Evolutionary conservation across 257 asterid genomes (phyloP).

Genomic region (Rauvolfia tetraphylla): DNA sequence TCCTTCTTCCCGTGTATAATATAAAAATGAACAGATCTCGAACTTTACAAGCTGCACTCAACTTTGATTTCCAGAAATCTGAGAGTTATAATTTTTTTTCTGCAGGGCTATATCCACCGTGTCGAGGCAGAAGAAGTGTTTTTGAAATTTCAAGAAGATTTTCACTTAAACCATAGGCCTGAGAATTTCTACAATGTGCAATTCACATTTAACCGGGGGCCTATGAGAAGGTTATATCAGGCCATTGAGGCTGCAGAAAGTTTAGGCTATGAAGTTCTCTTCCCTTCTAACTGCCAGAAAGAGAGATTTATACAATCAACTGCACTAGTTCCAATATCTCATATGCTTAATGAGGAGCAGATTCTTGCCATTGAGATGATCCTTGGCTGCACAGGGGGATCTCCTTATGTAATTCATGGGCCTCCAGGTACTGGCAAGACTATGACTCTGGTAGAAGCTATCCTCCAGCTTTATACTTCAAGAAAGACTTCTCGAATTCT

Average conservation of each 20-base stretch:
- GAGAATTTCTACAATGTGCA: slow-evolving; percentile 57
- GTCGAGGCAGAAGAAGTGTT: slow-evolving; percentile 82
- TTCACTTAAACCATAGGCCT: slow-evolving; percentile 54
- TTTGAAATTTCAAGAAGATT: slow-evolving; percentile 50
- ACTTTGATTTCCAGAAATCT: slow-evolving; percentile 9
- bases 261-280: slow-evolving; percentile 52
- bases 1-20: not conserved
- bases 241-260: slow-evolving; percentile 70
- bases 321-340: slow-evolving; percentile 48
- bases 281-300: slow-evolving; percentile 43
- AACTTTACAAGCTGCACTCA: not conserved
- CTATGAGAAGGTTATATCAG: slow-evolving; percentile 67
- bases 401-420: slow-evolving; percentile 84
- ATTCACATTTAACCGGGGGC: slow-evolving; percentile 56
- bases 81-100: slow-evolving; percentile 19
- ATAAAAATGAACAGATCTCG: not conserved
- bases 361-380: slow-evolving; percentile 59
- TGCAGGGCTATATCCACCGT: slow-evolving; percentile 74
- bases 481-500: slow-evolving; percentile 44
- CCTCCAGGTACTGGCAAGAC: slow-evolving; percentile 99
- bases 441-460: slow-evolving; percentile 72
- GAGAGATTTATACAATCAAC: slow-evolving; percentile 26
- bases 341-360: slow-evolving; percentile 67
- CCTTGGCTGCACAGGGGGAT: slow-evolving; percentile 66
- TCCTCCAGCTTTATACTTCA: slow-evolving; percentile 55